A percentile compares a stretch with the other conserved stretches of the same genome.
Evolutionary conservation across 169 alveolate genomes (phyloP).

Genomic region (Plasmodium malariae): DNA sequence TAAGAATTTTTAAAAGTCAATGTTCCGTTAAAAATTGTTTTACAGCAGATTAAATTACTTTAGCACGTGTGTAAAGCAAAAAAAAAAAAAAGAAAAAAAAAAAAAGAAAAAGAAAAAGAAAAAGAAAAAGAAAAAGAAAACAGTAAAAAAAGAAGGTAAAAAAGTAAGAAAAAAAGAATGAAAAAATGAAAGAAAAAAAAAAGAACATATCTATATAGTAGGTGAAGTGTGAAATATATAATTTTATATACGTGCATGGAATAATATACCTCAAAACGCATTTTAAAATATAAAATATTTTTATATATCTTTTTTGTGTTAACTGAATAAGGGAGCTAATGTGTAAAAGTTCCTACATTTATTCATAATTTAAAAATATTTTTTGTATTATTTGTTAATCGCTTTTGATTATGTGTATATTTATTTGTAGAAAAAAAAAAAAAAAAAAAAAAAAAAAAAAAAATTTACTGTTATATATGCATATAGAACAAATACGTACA

Average conservation of each 20-base stretch:
- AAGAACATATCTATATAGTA: too few species aligned
- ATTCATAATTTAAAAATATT: background rate
- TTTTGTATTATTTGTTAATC: background rate
- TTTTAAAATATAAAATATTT: too few species aligned
- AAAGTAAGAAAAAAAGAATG: too few species aligned
- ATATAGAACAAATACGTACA: background rate
- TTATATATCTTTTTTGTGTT: too few species aligned
- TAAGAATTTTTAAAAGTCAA: background rate
- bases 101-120: background rate
- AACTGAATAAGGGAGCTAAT: too few species aligned
- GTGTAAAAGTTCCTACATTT: background rate
- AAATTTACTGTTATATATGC: too few species aligned
- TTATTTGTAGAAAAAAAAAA: background rate
- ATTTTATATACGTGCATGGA: too few species aligned
- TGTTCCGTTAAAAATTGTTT: slow-evolving; percentile 10
- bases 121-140: background rate
- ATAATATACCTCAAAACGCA: too few species aligned
- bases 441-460: too few species aligned
- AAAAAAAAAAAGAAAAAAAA: background rate
- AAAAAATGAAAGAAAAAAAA: too few species aligned
- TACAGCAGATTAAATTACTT: background rate
- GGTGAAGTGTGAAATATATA: too few species aligned
- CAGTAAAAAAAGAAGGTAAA: background rate
- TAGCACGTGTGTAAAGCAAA: slow-evolving; percentile 22
- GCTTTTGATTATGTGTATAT: background rate